Evolutionary conservation across 352 stramenopile species (phyloP), one percentile per base, ranked within the genome.

Genomic region (Pythium coloratum): DNA sequence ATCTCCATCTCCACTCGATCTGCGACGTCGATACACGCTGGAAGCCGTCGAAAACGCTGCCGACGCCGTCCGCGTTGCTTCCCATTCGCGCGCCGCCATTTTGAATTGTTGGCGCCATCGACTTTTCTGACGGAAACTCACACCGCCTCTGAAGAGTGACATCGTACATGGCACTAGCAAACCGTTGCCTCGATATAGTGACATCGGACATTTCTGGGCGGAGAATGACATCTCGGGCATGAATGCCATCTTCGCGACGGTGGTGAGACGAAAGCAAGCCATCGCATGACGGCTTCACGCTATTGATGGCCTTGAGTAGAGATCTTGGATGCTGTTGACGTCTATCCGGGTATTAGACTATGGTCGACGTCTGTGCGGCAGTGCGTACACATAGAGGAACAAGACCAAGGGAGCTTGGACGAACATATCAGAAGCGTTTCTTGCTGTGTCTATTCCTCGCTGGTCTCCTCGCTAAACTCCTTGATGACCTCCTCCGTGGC

Each of bases 401-500:
- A 46, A 46, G 38, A 46, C 38, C 3, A 14, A 5, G 18, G 13
- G 9, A 7, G 9, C 42, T 16, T 59, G 16, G n/a, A 50, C 55
- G 28, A 24, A 28, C 32, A 46, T 30, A 30, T 16, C 6, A 46
- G 24, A 38, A 24, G 40, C 44, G 42, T 16, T 18, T 50, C 9
- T 4, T 8, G 42, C 42, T 18, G 14, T 50, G 2, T 66, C 66
- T 72, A 67, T 68, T 72, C 59, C 33, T 72, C 60, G 20, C 59
- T 59, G 7, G 38, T 55, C 34, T 88, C 82, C 9, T 82, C 78
- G 8, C 86, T 72, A 59, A 88, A 92, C 66, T 91, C 86, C 68
- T 89, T 80, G 59, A 95, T 89, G 46, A 95, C 55, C n/a, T 91
- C 81, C 20, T 77, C 64, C 0, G 86, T 84, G 49, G 86, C 86